Evolutionary conservation across 306 rosid genomes (phyloP).

Genomic region (Sicyos baderoa): DNA sequence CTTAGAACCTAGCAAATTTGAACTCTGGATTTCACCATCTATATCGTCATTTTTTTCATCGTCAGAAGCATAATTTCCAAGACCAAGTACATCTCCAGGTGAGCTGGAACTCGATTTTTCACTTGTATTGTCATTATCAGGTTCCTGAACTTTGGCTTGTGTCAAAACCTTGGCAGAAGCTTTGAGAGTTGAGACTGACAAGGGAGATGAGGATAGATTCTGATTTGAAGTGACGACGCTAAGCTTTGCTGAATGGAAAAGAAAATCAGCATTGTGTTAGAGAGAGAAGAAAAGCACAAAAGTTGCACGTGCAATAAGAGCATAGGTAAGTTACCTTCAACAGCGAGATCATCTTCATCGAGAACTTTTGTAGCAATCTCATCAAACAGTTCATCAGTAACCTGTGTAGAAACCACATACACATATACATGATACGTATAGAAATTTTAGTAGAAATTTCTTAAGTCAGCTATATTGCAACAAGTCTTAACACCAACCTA

Average conservation of each 20-base stretch:
- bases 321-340: conserved; percentile 41
- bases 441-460: not conserved
- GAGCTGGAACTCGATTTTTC: conserved; percentile 56
- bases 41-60: conserved; percentile 35
- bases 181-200: conserved; percentile 40
- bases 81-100: conserved; percentile 89
- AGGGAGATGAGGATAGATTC: conserved; percentile 35
- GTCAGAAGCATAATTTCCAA: conserved; percentile 90
- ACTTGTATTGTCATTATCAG: conserved; percentile 35
- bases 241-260: conserved; percentile 39
- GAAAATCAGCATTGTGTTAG: not conserved
- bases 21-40: conserved; percentile 52
- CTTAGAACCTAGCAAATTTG: conserved; percentile 36
- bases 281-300: not conserved
- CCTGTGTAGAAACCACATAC: conserved; percentile 38
- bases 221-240: conserved; percentile 39
- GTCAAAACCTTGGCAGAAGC: conserved; percentile 62
- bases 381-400: conserved; percentile 91
- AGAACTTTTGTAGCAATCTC: conserved; percentile 88
- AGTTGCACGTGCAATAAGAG: not conserved
- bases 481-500: not conserved
- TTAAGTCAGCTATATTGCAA: not conserved
- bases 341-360: conserved; percentile 56
- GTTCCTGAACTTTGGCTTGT: conserved; percentile 48
- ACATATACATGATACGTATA: not conserved